Evolutionary conservation across 2,329 filamentous ascomycete genomes (phyloP), one percentile per base, ranked within the genome.

Genomic region (Fusarium algeriense): DNA sequence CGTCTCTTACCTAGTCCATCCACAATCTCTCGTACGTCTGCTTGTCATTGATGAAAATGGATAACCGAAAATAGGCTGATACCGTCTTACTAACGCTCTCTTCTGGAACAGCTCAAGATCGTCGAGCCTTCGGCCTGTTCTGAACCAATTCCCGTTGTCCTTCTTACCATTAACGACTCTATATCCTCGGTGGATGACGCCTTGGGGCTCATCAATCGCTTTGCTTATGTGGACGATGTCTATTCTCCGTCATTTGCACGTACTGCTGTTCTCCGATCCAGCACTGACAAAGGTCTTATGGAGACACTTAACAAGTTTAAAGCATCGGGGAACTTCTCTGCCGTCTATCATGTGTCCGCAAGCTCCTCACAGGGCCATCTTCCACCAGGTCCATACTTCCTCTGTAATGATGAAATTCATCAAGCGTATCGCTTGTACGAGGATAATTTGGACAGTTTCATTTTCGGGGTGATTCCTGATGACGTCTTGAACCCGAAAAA

Each of bases 51-150:
- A 23, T 9, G n/a, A 46, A 6, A 15, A 30, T 23, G 23, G 12
- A 46, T 2, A 14, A 5, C 15, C 26, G 6, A 19, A n/a, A n/a
- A 6, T 5, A 6, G 3, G 3, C 12, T 46, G 8, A 23, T 23
- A 23, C 23, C 19, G 5, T n/a, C 19, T 19, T 46, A 13, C 15
- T n/a, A 10, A 32, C 45, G 30, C n/a, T 30, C 19, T 7, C 8
- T 19, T 15, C 14, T 15, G 4, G 34, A 23, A 35, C 20, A 48
- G 28, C 7, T 11, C 30, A 0, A 26, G 15, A 2, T 50, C 2
- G 6, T 9, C 19, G 46, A 50, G 11, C 2, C 30, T 35, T 13
- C 14, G 0, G 10, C 11, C 6, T 6, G 30, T 2, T 3, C 6
- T 19, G 30, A 26, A 7, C 11, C 20, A 1, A 10, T 19, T 6